These are phyloP conservation scores for Irpex sp. DNA, from an alignment of 1,284 basidiomycete genomes.

Conservation along the genomic window DNA sequence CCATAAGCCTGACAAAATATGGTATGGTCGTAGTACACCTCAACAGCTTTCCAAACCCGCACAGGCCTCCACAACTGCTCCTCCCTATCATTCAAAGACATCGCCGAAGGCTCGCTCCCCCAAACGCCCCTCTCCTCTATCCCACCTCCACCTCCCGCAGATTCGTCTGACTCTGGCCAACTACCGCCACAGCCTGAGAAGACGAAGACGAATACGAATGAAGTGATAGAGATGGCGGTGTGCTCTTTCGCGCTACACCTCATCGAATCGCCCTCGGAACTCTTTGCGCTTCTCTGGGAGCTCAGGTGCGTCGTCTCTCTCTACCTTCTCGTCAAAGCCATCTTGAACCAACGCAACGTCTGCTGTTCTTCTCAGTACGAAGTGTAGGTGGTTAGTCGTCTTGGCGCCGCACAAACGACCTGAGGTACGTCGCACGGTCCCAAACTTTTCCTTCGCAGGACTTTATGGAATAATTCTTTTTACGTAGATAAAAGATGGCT, in stretches of 20 bases:
- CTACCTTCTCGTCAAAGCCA: too few relatives aligned
- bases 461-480: too few relatives aligned
- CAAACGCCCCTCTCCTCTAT: slow-evolving; percentile 8
- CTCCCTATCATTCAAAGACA: slow-evolving; percentile 46
- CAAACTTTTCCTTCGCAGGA: neutral
- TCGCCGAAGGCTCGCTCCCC: slow-evolving; percentile 44
- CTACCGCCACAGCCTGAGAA: neutral
- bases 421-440: slow-evolving; percentile 37
- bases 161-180: neutral
- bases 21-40: slow-evolving; percentile 39
- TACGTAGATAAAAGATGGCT: slow-evolving; percentile 61
- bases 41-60: slow-evolving; percentile 42
- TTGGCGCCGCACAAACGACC: slow-evolving; percentile 74
- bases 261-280: slow-evolving; percentile 51
- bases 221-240: slow-evolving; percentile 51
- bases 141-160: neutral
- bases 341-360: too few relatives aligned
- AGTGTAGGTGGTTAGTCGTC: slow-evolving; percentile 58
- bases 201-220: slow-evolving; percentile 2
- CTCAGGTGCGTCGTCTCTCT: slow-evolving; percentile 26
- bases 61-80: slow-evolving; percentile 40
- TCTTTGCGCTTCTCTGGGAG: slow-evolving; percentile 61
- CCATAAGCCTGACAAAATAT: neutral
- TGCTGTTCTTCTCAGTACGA: slow-evolving; percentile 33
- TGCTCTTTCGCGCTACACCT: slow-evolving; percentile 74